phyloP scores from a whole-genome alignment of 129 eudicot genomes.

The Flaveria bidentis region DNA sequence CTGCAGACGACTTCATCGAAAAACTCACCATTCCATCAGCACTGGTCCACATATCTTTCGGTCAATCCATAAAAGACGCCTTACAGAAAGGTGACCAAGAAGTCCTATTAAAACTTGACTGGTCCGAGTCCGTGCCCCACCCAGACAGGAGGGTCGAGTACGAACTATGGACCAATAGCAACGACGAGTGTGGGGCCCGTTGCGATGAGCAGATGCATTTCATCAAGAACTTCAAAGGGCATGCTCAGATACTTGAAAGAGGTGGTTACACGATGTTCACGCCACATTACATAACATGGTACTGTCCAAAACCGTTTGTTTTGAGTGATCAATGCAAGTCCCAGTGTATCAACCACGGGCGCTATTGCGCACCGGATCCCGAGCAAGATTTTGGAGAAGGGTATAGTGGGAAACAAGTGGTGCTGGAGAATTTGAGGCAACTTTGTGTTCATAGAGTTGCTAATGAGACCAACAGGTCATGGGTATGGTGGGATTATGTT shows the following conservation, averaged over 20 bases:
- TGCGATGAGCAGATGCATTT: conserved; percentile 93
- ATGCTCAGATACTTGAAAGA: conserved; percentile 89
- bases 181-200: conserved; percentile 90
- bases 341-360: conserved; percentile 88
- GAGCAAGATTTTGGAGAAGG: conserved; percentile 86
- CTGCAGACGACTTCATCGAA: conserved; percentile 76
- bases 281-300: conserved; percentile 98
- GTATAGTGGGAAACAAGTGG: conserved; percentile 90
- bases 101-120: conserved; percentile 77
- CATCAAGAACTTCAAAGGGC: conserved; percentile 83
- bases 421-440: conserved; percentile 88
- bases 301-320: conserved; percentile 73
- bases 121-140: conserved; percentile 98
- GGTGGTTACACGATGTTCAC: conserved; percentile 83
- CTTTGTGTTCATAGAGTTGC: conserved; percentile 92
- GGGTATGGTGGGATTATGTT: conserved; percentile 99
- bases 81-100: conserved; percentile 59
- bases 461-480: conserved; percentile 66
- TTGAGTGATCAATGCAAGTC: conserved; percentile 74
- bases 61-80: conserved; percentile 61
- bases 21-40: conserved; percentile 80
- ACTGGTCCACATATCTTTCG: conserved; percentile 56
- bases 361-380: conserved; percentile 99
- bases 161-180: conserved; percentile 97
- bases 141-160: conserved; percentile 92